These are phyloP conservation scores for Chrysochromulina parva DNA, from an alignment of 78 protist species.

Conservation along the genomic window DNA sequence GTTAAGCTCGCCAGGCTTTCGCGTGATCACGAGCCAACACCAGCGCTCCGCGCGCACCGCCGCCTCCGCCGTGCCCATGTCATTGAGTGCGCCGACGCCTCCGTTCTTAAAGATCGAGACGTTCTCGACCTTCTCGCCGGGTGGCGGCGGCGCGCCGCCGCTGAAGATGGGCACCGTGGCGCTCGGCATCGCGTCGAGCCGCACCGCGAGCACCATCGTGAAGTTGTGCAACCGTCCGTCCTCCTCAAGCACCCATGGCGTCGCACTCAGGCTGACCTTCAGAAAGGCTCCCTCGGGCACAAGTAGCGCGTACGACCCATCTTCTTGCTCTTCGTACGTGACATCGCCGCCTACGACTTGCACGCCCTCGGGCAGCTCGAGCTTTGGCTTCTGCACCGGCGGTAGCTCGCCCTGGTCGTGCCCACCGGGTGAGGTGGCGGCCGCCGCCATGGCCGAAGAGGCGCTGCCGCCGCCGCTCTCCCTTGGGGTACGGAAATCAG, in stretches of 20 bases:
- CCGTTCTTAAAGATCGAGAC: constrained; percentile 23
- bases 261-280: neutral
- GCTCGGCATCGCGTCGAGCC: neutral
- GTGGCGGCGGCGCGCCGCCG: neutral
- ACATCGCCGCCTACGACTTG: neutral
- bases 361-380: neutral
- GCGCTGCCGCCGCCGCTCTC: neutral
- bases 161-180: neutral
- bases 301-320: neutral
- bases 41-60: constrained; percentile 5
- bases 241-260: neutral
- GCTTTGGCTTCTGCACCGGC: neutral
- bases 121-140: neutral
- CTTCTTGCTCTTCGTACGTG: neutral
- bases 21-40: constrained; percentile 35
- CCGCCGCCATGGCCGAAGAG: neutral
- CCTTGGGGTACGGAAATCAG: neutral
- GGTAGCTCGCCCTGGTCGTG: neutral
- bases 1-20: neutral
- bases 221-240: neutral
- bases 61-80: constrained; percentile 1
- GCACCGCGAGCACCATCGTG: neutral
- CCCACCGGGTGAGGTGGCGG: neutral
- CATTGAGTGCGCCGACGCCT: constrained; percentile 32
- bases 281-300: neutral